Conservation (phyloP, 805 yeast genomes). For the Ogataea neopini region DNA sequence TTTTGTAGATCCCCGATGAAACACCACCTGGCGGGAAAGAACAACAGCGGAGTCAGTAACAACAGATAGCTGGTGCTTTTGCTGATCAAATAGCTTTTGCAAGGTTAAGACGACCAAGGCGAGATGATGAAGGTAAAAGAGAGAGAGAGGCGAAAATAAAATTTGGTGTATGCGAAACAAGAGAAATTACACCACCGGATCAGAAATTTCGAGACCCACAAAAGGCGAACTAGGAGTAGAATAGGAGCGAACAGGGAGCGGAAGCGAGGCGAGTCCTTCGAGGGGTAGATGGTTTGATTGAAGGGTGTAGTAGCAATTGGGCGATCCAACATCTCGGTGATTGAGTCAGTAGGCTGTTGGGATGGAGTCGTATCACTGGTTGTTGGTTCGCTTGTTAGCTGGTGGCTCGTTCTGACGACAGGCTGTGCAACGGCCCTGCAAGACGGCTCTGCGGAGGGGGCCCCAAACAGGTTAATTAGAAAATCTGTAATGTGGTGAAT, state of each 20-base stretch:
- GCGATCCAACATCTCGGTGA: no score
- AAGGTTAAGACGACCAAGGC: neutral
- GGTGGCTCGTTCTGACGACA: no score
- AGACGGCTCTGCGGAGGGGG: constrained; percentile 3
- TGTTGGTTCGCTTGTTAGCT: no score
- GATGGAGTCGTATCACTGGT: no score
- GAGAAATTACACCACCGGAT: constrained; percentile 5
- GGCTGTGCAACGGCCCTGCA: neutral
- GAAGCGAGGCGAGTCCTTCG: neutral
- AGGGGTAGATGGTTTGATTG: no score
- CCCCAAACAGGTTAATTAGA: no score
- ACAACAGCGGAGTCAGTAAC: constrained; percentile 3
- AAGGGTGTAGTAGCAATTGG: no score
- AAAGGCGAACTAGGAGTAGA: neutral
- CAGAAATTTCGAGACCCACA: constrained; percentile 3
- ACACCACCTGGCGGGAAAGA: constrained; percentile 4
- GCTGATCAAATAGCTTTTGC: neutral
- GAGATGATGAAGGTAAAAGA: neutral
- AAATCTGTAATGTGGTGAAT: no score
- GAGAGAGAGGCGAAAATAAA: neutral
- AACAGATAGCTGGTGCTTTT: constrained; percentile 2
- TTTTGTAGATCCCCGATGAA: constrained; percentile 2
- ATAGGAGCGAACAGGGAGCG: neutral
- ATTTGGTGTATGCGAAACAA: neutral
- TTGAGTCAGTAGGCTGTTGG: no score